Conservation (phyloP, 2,329 filamentous ascomycete genomes). For the Botryosphaeria dothidea region DNA sequence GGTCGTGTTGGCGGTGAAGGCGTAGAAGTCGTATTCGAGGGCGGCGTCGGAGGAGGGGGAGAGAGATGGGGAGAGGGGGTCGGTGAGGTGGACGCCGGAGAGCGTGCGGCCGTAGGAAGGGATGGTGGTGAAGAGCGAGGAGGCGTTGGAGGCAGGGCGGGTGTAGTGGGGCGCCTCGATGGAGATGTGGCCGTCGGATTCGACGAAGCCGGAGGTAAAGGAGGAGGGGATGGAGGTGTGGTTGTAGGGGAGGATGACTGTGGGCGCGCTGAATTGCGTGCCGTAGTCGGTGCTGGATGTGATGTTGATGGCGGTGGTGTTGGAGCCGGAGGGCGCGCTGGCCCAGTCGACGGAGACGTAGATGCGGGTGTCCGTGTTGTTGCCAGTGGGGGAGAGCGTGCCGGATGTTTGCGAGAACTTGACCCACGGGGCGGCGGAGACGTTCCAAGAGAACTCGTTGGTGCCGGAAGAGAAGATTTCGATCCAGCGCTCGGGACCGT, state of each 20-base stretch:
- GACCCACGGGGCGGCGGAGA: conserved; percentile 39
- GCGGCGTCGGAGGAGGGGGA: conserved; percentile 30
- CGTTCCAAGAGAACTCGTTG: conserved; percentile 35
- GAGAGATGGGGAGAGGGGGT: conserved; percentile 30
- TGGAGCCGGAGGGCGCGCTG: conserved; percentile 27
- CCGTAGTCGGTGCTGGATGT: conserved; percentile 39
- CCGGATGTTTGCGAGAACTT: conserved; percentile 35
- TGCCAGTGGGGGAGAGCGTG: conserved; percentile 31
- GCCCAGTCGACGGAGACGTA: conserved; percentile 41
- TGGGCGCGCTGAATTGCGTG: conserved; percentile 34
- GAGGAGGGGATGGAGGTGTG: conserved; percentile 34
- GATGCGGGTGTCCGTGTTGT: conserved; percentile 34
- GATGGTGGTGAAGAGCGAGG: conserved; percentile 31
- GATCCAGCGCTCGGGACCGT: conserved; percentile 32
- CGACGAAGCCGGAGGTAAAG: conserved; percentile 38
- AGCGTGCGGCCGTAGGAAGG: conserved; percentile 39
- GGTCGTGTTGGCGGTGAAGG: conserved; percentile 32
- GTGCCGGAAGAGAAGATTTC: conserved; percentile 39
- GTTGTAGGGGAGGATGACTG: conserved; percentile 35
- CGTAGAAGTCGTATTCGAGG: conserved; percentile 41
- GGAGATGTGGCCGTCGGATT: conserved; percentile 34
- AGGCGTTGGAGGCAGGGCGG: conserved; percentile 29
- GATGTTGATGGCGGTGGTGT: conserved; percentile 34
- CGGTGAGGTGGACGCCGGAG: conserved; percentile 35
- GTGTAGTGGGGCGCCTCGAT: conserved; percentile 43